These are phyloP conservation scores for Micractinium sp. DNA, from an alignment of 139 green algal species.

Conservation along the genomic window DNA sequence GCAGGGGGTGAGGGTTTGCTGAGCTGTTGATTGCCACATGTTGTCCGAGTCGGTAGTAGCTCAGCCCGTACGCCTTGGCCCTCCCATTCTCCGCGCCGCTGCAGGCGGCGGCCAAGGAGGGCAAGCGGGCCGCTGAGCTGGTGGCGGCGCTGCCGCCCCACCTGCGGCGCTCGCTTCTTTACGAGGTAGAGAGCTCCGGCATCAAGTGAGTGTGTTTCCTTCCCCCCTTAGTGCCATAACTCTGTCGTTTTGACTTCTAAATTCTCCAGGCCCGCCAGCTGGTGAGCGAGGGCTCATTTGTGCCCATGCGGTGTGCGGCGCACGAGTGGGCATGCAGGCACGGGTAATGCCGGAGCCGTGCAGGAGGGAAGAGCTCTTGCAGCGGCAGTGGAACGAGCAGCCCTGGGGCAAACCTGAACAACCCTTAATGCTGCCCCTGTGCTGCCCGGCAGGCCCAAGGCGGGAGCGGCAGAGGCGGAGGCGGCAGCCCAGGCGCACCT, in stretches of 20 bases:
- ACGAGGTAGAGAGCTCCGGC: conserved; percentile 22
- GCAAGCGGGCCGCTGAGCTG: conserved; percentile 22
- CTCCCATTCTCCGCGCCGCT: background rate
- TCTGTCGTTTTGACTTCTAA: too few relatives aligned
- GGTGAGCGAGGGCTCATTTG: background rate
- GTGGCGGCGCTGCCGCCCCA: conserved; percentile 13
- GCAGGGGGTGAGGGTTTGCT: background rate
- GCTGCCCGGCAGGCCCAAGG: conserved; percentile 5
- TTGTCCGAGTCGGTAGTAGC: too few relatives aligned
- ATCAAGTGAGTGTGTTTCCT: conserved; percentile 5
- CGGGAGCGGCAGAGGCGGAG: background rate
- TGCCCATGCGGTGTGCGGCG: too few relatives aligned
- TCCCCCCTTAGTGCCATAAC: too few relatives aligned
- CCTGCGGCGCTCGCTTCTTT: conserved; percentile 5
- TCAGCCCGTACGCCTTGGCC: too few relatives aligned
- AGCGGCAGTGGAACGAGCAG: background rate
- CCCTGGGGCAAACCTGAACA: too few relatives aligned
- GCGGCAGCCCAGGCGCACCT: background rate
- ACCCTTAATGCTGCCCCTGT: background rate
- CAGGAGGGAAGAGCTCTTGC: too few relatives aligned
- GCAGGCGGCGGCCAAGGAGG: background rate
- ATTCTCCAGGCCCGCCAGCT: background rate
- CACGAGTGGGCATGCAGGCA: too few relatives aligned
- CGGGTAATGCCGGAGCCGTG: too few relatives aligned
- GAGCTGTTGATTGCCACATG: background rate